phyloP scores from a whole-genome alignment of 805 yeast species.

The Ogataea glucozyma region DNA sequence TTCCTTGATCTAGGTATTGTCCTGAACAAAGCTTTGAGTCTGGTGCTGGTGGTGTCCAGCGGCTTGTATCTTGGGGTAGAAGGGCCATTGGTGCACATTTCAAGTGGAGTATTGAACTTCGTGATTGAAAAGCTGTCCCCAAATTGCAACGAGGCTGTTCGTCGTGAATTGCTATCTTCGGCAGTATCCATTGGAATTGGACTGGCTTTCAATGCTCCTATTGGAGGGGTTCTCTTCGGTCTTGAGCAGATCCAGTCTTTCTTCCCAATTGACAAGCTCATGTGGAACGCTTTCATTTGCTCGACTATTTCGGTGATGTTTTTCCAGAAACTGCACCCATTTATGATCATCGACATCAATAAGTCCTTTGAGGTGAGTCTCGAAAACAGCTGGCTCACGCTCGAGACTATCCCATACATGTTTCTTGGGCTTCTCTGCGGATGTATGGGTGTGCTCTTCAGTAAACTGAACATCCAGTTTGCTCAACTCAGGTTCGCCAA shows the following conservation, averaged over 20 bases:
- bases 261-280: slow-evolving; percentile 59
- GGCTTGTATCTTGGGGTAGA: slow-evolving; percentile 86
- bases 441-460: slow-evolving; percentile 56
- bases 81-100: slow-evolving; percentile 82
- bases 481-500: slow-evolving; percentile 35
- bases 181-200: slow-evolving; percentile 84
- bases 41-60: slow-evolving; percentile 66
- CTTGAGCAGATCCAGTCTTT: slow-evolving; percentile 67
- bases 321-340: slow-evolving; percentile 52
- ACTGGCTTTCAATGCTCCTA: slow-evolving; percentile 83
- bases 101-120: slow-evolving; percentile 56
- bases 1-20: slow-evolving; percentile 56
- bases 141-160: slow-evolving; percentile 53
- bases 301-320: slow-evolving; percentile 72
- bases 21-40: slow-evolving; percentile 55
- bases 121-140: slow-evolving; percentile 37
- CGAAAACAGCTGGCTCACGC: slow-evolving; percentile 67
- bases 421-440: slow-evolving; percentile 73
- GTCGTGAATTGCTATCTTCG: slow-evolving; percentile 68
- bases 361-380: slow-evolving; percentile 63
- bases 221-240: slow-evolving; percentile 83
- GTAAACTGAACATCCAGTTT: slow-evolving; percentile 46
- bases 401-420: slow-evolving; percentile 75
- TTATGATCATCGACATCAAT: slow-evolving; percentile 41
- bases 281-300: slow-evolving; percentile 85